Evolutionary conservation across 2,329 filamentous ascomycete species (phyloP).

Genomic region (Ascochyta viciae-villosae): DNA sequence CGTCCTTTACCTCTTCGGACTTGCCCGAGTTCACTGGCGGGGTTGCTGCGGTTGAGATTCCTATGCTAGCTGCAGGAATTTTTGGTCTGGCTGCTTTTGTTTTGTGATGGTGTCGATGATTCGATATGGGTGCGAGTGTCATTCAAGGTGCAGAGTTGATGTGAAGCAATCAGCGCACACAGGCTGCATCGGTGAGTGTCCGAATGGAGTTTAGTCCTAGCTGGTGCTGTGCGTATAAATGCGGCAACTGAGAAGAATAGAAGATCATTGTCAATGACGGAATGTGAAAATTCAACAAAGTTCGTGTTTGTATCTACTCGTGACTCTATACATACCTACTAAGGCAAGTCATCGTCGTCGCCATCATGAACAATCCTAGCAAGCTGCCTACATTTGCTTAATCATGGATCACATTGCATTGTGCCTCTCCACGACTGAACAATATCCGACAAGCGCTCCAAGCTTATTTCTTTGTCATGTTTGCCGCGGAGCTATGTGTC

Average conservation of each 20-base stretch:
- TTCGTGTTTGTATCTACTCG: too few species aligned
- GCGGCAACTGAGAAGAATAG: background rate
- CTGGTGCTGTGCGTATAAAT: background rate
- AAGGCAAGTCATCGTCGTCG: background rate
- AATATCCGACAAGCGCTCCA: background rate
- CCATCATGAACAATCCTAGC: too few species aligned
- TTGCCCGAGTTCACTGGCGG: constrained; percentile 31
- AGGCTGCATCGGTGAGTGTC: background rate
- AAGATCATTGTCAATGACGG: too few species aligned
- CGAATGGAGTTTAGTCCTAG: too few species aligned
- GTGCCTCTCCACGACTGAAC: background rate
- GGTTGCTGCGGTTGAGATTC: constrained; percentile 21
- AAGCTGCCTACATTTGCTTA: background rate
- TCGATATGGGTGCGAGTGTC: background rate
- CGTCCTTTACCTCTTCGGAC: background rate
- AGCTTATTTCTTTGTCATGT: background rate
- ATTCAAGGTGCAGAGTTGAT: background rate
- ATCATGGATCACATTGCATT: background rate
- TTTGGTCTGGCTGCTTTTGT: constrained; percentile 29
- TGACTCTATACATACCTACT: background rate
- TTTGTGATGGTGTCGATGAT: constrained; percentile 15
- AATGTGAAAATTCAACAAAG: too few species aligned
- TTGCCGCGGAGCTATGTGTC: background rate
- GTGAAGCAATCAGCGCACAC: background rate
- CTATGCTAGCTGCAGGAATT: constrained; percentile 24